phyloP scores from a whole-genome alignment of 352 stramenopile species.

The Globisporangium yorkense region DNA sequence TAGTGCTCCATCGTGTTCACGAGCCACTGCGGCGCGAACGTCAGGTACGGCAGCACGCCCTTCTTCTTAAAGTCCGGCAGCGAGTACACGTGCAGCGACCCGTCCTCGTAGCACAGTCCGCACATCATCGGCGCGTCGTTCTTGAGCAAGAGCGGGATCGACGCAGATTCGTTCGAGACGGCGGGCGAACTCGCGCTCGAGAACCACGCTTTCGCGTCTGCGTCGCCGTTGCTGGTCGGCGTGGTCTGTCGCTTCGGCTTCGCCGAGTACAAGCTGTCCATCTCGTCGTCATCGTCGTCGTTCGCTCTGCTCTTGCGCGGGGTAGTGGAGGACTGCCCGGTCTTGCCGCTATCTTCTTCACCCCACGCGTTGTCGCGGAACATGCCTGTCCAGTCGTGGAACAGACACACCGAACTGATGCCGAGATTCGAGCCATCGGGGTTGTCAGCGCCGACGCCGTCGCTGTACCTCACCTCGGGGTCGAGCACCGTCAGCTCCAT shows the following conservation, averaged over 20 bases:
- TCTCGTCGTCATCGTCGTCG: constrained; percentile 60
- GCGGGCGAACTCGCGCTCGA: background rate
- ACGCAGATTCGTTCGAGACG: constrained; percentile 14
- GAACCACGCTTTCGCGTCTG: constrained; percentile 25
- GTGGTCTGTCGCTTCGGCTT: constrained; percentile 22
- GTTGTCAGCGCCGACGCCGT: constrained; percentile 31
- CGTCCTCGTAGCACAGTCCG: constrained; percentile 74
- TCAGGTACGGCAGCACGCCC: constrained; percentile 76
- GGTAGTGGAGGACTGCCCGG: constrained; percentile 15
- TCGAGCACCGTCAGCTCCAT: constrained; percentile 79
- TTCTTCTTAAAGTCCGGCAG: constrained; percentile 80
- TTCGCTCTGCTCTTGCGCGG: constrained; percentile 16
- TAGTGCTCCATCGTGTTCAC: constrained; percentile 74
- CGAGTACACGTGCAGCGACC: constrained; percentile 77
- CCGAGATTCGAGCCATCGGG: constrained; percentile 13
- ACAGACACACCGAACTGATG: constrained; percentile 72
- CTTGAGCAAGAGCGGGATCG: constrained; percentile 41
- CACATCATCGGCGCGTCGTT: constrained; percentile 76
- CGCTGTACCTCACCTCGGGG: constrained; percentile 55
- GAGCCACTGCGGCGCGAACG: constrained; percentile 69
- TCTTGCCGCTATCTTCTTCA: constrained; percentile 27
- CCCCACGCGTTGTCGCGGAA: constrained; percentile 59
- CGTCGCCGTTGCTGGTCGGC: constrained; percentile 6
- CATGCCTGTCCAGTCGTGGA: constrained; percentile 83
- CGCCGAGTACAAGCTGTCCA: constrained; percentile 63